phyloP scores from a whole-genome alignment of 768 basidiomycete species.

The Pholiota conissans region DNA sequence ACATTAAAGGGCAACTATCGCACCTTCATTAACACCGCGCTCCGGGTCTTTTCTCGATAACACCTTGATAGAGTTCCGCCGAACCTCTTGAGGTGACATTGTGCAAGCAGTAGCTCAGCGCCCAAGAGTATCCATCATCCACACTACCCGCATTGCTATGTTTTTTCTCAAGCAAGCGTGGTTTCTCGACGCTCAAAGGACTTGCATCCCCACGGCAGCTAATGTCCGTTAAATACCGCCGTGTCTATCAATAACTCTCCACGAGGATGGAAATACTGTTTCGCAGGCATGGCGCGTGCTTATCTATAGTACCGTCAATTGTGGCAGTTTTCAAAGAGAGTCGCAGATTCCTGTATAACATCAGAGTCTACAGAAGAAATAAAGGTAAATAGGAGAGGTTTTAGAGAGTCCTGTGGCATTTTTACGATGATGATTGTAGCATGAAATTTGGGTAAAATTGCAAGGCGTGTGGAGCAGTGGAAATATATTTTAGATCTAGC shows the following conservation, averaged over 20 bases:
- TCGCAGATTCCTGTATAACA: too few relatives aligned
- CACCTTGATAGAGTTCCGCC: neutral
- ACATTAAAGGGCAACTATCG: neutral
- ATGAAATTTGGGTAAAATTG: too few relatives aligned
- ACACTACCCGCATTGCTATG: neutral
- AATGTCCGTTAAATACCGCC: conserved; percentile 1
- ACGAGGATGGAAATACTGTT: neutral
- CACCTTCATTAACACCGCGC: neutral
- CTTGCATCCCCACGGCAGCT: neutral
- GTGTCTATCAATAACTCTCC: neutral
- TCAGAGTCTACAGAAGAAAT: too few relatives aligned
- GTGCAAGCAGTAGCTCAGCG: neutral
- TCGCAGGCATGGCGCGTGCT: neutral
- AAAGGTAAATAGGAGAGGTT: too few relatives aligned
- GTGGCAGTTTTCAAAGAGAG: too few relatives aligned
- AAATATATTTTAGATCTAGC: too few relatives aligned
- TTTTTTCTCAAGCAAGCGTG: neutral
- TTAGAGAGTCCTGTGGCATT: too few relatives aligned
- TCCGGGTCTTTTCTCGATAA: neutral
- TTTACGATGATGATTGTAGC: too few relatives aligned
- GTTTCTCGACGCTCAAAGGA: neutral
- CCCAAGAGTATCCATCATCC: neutral
- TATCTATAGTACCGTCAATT: neutral
- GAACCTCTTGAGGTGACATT: neutral
- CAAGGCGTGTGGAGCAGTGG: too few relatives aligned